Conservation (phyloP, 148 eudicot genomes). For the Limonium bicolor region DNA sequence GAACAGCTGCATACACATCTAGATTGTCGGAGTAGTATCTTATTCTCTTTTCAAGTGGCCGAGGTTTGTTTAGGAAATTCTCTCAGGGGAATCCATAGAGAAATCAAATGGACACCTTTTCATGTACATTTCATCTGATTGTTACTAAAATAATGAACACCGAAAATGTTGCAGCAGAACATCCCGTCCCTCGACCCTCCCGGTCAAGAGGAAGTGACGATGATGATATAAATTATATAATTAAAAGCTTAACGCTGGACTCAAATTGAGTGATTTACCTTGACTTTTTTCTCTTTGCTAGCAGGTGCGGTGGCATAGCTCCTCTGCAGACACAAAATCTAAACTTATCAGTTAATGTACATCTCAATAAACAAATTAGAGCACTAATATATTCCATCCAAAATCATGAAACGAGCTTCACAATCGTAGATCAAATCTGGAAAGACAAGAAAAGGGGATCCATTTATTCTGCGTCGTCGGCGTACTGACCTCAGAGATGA, state of each 20-base stretch:
- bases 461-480: not conserved
- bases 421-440: not conserved
- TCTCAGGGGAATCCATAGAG: no score
- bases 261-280: slow-evolving; percentile 15
- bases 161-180: not conserved
- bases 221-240: not conserved
- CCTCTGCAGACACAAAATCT: slow-evolving; percentile 19
- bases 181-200: no score
- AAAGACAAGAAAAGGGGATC: not conserved
- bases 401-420: not conserved
- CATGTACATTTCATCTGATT: no score
- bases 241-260: not conserved
- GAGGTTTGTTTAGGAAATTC: no score
- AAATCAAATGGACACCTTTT: no score
- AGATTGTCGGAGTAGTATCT: no score
- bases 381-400: not conserved
- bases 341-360: not conserved
- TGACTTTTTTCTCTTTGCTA: slow-evolving; percentile 23
- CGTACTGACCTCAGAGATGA: slow-evolving; percentile 31
- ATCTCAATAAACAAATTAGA: not conserved
- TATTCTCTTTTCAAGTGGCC: no score
- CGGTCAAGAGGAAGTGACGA: not conserved
- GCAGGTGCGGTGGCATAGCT: slow-evolving; percentile 34
- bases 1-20: no score
- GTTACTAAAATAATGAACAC: not conserved